Evolutionary conservation across 129 eudicot species (phyloP), one percentile per base, ranked within the genome.

Genomic region (Dittrichia graveolens): DNA sequence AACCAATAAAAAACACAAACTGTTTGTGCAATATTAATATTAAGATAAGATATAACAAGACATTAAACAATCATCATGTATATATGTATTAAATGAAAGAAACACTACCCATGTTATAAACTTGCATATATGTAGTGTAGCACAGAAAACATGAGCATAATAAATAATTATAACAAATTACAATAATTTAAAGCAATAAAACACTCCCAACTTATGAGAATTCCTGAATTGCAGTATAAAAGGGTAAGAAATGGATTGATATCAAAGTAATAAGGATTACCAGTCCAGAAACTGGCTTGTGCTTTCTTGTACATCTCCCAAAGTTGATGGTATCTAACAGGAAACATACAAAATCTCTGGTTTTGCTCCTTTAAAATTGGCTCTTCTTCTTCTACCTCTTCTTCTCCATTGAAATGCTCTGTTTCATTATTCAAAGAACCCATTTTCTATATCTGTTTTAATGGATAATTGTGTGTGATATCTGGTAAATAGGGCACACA

Each of bases 241-340:
- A 67, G 31, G 13, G n/a, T 39, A 44, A 41, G 10, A 49, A 2
- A 41, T 41, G 13, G 18, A 70, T 44, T 19, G 1, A 72, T 8
- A 3, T n/a, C 12, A 7, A 15, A 48, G 7, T 9, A 41, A 61
- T 13, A 61, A 15, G 5, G 3, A 50, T 67, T 72, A 90, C 93
- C 96, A 11, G 89, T 75, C 95, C 97, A 91, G 46, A 91, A 87
- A 80, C 91, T 85, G 59, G 97, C 89, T 43, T 79, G 71, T 59
- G 95, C 80, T 70, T 87, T 91, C 84, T 91, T 91, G 79, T 91
- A 91, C 95, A 91, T 87, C 87, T 91, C 91, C 97, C 97, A 91
- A 7, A 91, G 74, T 75, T 85, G 95, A 16, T 85, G 83, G 55
- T 90, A 90, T 52, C 80, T 80, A 45, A 90, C 74, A 31, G 96